Conservation (phyloP, 345 rosid species). For the Balakata baccata region DNA sequence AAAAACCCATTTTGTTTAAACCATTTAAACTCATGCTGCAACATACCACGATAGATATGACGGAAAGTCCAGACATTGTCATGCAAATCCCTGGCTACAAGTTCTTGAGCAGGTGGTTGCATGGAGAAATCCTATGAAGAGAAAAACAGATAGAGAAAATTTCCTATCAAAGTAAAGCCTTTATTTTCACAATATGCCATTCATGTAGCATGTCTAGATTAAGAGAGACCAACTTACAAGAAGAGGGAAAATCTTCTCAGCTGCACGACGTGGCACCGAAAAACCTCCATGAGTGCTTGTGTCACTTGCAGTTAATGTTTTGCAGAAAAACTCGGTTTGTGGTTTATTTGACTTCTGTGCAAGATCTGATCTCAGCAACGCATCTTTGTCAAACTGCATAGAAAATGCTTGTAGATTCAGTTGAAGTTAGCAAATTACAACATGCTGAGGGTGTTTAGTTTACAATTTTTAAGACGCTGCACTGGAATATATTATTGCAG, state of each 20-base stretch:
- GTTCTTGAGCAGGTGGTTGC: slow-evolving; percentile 96
- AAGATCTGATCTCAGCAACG: slow-evolving; percentile 80
- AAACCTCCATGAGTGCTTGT: slow-evolving; percentile 99
- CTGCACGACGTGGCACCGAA: slow-evolving; percentile 94
- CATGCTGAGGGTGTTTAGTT: slow-evolving; percentile 10
- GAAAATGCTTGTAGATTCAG: slow-evolving; percentile 27
- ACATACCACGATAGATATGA: slow-evolving; percentile 87
- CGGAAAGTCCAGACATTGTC: slow-evolving; percentile 82
- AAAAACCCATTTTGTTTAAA: background rate
- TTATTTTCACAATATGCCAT: background rate
- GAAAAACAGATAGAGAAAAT: slow-evolving; percentile 9
- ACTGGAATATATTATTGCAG: background rate
- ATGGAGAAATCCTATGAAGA: slow-evolving; percentile 70
- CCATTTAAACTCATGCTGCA: slow-evolving; percentile 1
- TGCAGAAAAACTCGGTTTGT: slow-evolving; percentile 86
- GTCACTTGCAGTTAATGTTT: slow-evolving; percentile 94
- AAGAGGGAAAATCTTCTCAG: slow-evolving; percentile 89
- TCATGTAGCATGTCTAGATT: background rate
- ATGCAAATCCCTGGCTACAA: slow-evolving; percentile 89
- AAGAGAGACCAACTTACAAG: slow-evolving; percentile 45
- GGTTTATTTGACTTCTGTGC: slow-evolving; percentile 66
- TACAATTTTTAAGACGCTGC: background rate
- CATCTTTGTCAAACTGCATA: slow-evolving; percentile 87
- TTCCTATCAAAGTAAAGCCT: background rate
- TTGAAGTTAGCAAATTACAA: slow-evolving; percentile 19